These are phyloP conservation scores for Podospora tetraspora DNA, from an alignment of 495 filamentous ascomycete genomes.

Conservation along the genomic window DNA sequence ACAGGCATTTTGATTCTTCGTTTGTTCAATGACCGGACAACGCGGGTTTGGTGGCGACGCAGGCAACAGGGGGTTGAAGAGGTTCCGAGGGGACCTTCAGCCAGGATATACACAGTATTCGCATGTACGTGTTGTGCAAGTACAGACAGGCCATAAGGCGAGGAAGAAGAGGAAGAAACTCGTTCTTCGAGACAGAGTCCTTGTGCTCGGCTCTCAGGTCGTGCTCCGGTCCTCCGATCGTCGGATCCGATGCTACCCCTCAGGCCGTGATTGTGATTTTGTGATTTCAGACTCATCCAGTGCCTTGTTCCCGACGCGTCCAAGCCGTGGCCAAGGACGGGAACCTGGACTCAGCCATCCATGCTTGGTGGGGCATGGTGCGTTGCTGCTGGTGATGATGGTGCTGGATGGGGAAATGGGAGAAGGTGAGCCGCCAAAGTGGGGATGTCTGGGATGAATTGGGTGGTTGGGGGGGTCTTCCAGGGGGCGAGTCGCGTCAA, in stretches of 20 bases:
- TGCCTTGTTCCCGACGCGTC: not conserved
- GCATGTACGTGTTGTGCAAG: not conserved
- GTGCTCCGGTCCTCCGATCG: not conserved
- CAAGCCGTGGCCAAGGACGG: not conserved
- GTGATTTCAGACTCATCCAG: not conserved
- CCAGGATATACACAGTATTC: not conserved
- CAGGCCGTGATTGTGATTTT: not conserved
- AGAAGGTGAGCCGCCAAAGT: slow-evolving; percentile 9
- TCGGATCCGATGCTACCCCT: not conserved
- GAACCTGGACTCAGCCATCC: not conserved
- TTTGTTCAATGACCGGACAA: slow-evolving; percentile 7
- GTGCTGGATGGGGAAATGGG: slow-evolving; percentile 9
- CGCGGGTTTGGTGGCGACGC: slow-evolving; percentile 6
- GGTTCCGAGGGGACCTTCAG: not conserved
- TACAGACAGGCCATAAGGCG: not conserved
- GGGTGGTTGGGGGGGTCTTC: slow-evolving; percentile 12
- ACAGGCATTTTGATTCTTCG: not conserved
- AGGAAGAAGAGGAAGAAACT: not conserved
- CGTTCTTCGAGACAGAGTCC: not conserved
- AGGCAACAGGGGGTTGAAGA: not conserved
- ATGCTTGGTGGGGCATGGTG: not conserved
- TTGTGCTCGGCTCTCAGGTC: not conserved
- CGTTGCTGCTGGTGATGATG: slow-evolving; percentile 9
- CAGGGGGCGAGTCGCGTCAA: slow-evolving; percentile 16
- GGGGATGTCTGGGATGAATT: slow-evolving; percentile 13